Base-by-base conservation (phyloP, 441 rosid species). In the Gossypium trilobum region DNA sequence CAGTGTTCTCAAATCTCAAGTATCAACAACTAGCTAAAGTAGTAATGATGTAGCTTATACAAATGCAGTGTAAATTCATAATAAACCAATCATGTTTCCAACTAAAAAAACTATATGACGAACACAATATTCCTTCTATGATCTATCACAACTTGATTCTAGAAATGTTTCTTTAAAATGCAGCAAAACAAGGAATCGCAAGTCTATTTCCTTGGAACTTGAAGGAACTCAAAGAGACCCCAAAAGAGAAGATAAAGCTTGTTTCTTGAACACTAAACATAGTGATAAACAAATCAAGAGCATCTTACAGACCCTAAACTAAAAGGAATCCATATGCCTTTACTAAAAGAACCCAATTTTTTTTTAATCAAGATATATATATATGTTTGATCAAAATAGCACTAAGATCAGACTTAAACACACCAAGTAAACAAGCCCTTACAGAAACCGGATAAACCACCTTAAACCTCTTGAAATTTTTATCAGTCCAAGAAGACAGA, bases 391-490 rank as follows among this genome's bases (percentile, higher is more conserved):
- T 29, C 14, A 72, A 72, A 61, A 48, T 64, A 64, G 11, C 57
- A 36, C 27, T 50, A 6, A 29, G 2, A 39, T 31, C 63, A 52
- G 20, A 20, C 3, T 68, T 27, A 8, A 8, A 27, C 46, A 58
- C 6, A 2, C 33, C 31, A 4, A 19, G 16, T 33, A 13, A 39
- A 31, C 10, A 5, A 39, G 46, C 46, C 46, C 46, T 39, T 39
- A 39, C 46, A 39, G 46, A 9, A 39, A 39, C 46, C 3, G 2
- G 46, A 39, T 39, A 13, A 25, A 69, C 10, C 13, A 71, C 58
- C 54, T 73, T 50, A 52, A 74, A 74, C 48, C 77, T 72, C 60
- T 56, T 25, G 14, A 19, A 72, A 16, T 3, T 44, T 42, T 33
- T 61, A 17, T 19, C 68, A 17, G 29, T 63, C 11, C 27, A 36